Base-by-base conservation (phyloP, 345 rosid genomes). In the Iberis pinnata region DNA sequence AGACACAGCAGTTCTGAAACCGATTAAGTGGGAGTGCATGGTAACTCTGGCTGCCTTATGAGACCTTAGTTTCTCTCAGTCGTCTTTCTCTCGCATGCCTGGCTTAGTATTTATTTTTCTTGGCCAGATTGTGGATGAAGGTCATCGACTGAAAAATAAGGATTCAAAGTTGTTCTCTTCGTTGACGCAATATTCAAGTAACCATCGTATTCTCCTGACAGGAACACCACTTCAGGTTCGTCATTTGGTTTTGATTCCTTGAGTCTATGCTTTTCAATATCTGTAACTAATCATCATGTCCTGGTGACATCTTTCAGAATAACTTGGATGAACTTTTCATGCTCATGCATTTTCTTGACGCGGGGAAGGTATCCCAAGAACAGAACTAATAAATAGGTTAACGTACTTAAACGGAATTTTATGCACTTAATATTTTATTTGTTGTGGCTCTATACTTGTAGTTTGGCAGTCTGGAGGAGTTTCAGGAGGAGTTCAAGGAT, bases 341-440 rank as follows among this genome's bases (percentile, higher is more conserved):
- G 97, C 97, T 93, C 52, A 93, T 93, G 99, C 99, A 93, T 74
- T 93, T 93, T 76, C 99, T 93, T 68, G 99, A 93, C 75, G 96
- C 89, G 46, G 99, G 97, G 67, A 93, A 93, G 94, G 97, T 86
- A 60, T 74, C 69, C 39, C 49, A 41, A 38, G 35, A 41, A 53
- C 13, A 53, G 17, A 49, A 55, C 51, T 33, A 24, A 53, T 58
- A 49, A 36, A 49, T 53, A 24, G 56, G 51, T 49, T 50, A n/a
- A 13, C 38, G 15, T n/a, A 26, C 24, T 19, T 40, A 20, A 33
- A n/a, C n/a, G n/a, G 19, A 47, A 19, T 19, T 40, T 55, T 55
- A 47, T 66, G 42, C 27, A 61, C 47, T 58, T 31, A 45, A 49
- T 17, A 24, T 56, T 40, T 27, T 49, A 20, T 26, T 49, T 62